phyloP scores from a whole-genome alignment of 805 yeast genomes.

The Metschnikowia bowlesiae region DNA sequence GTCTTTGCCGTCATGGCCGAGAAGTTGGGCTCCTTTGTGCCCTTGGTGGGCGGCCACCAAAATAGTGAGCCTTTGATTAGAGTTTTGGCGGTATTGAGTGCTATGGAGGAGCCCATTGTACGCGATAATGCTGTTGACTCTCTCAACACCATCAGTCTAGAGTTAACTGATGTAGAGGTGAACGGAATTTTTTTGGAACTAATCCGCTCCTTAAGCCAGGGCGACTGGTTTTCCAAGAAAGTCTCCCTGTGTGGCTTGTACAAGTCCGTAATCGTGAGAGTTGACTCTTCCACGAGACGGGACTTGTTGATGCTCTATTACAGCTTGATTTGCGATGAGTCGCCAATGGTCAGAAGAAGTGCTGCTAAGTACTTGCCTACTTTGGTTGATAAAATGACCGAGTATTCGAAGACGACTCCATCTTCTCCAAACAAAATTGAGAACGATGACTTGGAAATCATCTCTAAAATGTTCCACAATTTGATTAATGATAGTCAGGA shows the following conservation, averaged over 20 bases:
- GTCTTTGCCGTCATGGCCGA: conserved; percentile 91
- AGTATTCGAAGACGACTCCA: conserved; percentile 39
- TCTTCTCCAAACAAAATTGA: conserved; percentile 31
- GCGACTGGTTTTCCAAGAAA: conserved; percentile 92
- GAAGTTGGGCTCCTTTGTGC: conserved; percentile 82
- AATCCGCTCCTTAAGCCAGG: conserved; percentile 71
- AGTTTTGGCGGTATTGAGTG: conserved; percentile 77
- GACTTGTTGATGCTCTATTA: conserved; percentile 64
- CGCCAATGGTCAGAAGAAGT: conserved; percentile 96
- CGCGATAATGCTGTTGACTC: conserved; percentile 92
- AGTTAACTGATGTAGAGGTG: conserved; percentile 60
- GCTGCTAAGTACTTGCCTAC: conserved; percentile 83
- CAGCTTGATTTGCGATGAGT: conserved; percentile 78
- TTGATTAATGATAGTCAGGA: conserved; percentile 86
- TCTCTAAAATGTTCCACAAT: conserved; percentile 76
- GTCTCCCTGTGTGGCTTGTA: conserved; percentile 90
- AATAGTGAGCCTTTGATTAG: conserved; percentile 50
- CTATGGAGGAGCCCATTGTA: conserved; percentile 94
- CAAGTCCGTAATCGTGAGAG: conserved; percentile 60
- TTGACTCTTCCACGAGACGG: conserved; percentile 50
- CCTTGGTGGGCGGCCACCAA: conserved; percentile 77
- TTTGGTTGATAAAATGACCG: conserved; percentile 53
- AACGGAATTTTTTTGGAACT: conserved; percentile 66
- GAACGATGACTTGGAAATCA: conserved; percentile 68
- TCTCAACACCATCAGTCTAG: conserved; percentile 63